These are phyloP conservation scores for Fusarium sp. DNA, from an alignment of 2,329 filamentous ascomycete species.

Conservation along the genomic window DNA sequence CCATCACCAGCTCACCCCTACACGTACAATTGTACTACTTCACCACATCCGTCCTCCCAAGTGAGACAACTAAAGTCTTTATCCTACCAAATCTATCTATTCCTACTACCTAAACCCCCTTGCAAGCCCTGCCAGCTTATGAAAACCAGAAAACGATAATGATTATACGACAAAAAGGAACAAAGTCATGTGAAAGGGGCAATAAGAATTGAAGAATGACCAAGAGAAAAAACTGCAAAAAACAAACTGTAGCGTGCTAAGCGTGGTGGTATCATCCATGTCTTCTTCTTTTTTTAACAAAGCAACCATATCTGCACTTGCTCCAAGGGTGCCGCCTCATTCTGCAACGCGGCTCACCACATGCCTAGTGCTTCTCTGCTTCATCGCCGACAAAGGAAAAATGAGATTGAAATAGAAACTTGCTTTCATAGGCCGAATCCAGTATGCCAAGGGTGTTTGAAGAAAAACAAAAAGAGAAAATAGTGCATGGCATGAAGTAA, in stretches of 20 bases:
- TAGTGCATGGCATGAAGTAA: slow-evolving; percentile 43
- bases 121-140: slow-evolving; percentile 35
- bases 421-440: slow-evolving; percentile 44
- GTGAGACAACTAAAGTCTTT: slow-evolving; percentile 42
- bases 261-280: slow-evolving; percentile 62
- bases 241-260: slow-evolving; percentile 55
- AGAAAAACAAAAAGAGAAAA: slow-evolving; percentile 39
- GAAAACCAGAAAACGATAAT: slow-evolving; percentile 37
- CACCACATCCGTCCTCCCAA: slow-evolving; percentile 13
- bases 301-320: slow-evolving; percentile 50
- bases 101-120: slow-evolving; percentile 38
- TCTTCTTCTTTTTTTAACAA: slow-evolving; percentile 52
- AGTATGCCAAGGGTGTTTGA: slow-evolving; percentile 38
- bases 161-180: slow-evolving; percentile 42
- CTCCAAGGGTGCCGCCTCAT: slow-evolving; percentile 19
- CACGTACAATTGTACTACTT: slow-evolving; percentile 29
- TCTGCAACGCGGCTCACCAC: slow-evolving; percentile 8
- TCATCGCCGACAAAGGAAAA: slow-evolving; percentile 45
- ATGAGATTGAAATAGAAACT: slow-evolving; percentile 38
- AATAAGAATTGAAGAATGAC: slow-evolving; percentile 38
- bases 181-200: slow-evolving; percentile 33
- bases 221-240: slow-evolving; percentile 39
- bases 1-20: slow-evolving; percentile 35
- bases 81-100: slow-evolving; percentile 50
- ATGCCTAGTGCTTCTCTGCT: slow-evolving; percentile 29